Conservation (phyloP, 2,329 filamentous ascomycete genomes). For the Colletotrichum acutatum region DNA sequence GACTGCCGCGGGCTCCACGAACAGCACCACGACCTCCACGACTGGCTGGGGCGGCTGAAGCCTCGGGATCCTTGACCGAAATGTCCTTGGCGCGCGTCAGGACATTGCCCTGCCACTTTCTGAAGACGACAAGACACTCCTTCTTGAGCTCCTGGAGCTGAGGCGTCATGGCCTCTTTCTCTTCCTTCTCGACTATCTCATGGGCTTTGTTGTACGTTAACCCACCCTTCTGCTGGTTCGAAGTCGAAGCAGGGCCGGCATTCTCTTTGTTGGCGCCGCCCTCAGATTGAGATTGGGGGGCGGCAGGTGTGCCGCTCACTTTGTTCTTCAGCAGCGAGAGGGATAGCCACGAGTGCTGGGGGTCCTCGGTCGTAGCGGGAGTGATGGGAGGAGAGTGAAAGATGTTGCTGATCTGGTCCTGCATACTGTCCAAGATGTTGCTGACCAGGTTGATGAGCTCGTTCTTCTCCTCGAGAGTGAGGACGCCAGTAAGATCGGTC, state of each 20-base stretch:
- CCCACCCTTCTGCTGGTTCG: conserved; percentile 31
- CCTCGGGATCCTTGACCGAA: conserved; percentile 57
- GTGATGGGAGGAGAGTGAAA: conserved; percentile 60
- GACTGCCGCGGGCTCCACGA: conserved; percentile 39
- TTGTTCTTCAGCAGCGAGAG: conserved; percentile 44
- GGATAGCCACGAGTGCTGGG: conserved; percentile 49
- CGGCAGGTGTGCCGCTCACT: background rate
- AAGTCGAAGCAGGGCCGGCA: conserved; percentile 23
- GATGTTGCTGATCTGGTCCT: conserved; percentile 60
- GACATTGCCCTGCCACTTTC: conserved; percentile 82
- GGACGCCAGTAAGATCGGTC: conserved; percentile 61
- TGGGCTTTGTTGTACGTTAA: conserved; percentile 42
- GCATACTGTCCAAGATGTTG: conserved; percentile 66
- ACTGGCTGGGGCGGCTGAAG: conserved; percentile 36
- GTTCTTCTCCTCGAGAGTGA: conserved; percentile 59
- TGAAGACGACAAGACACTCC: conserved; percentile 76
- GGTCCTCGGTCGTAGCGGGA: conserved; percentile 44
- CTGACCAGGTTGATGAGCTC: conserved; percentile 64
- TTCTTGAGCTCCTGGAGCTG: conserved; percentile 69
- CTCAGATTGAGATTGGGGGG: conserved; percentile 12
- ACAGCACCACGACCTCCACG: conserved; percentile 49
- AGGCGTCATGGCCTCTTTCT: conserved; percentile 43
- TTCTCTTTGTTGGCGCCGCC: conserved; percentile 20
- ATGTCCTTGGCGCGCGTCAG: conserved; percentile 78
- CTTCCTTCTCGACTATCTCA: conserved; percentile 45